Evolutionary conservation across 306 rosid species (phyloP).

Genomic region (Bauhinia variegata): DNA sequence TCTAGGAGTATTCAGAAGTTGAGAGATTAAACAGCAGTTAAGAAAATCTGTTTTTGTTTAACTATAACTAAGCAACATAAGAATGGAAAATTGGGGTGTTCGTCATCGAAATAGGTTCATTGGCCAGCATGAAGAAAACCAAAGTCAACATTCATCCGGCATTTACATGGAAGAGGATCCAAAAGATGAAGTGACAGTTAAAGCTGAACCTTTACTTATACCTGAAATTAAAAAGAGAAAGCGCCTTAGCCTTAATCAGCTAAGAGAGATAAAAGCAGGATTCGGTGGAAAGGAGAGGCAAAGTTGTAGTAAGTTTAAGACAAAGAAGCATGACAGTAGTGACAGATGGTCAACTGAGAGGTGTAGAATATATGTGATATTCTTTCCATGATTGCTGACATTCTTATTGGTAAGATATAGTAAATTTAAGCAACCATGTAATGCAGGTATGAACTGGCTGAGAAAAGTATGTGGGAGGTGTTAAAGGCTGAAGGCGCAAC

Average conservation of each 20-base stretch:
- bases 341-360: constrained; percentile 76
- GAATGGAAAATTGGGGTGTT: constrained; percentile 57
- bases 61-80: constrained; percentile 17
- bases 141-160: constrained; percentile 40
- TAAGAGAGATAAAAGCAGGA: constrained; percentile 5
- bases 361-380: constrained; percentile 38
- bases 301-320: constrained; percentile 35
- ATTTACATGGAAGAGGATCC: constrained; percentile 43
- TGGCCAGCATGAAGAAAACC: constrained; percentile 35
- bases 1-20: constrained; percentile 28
- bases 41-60: constrained; percentile 14
- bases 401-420: not conserved
- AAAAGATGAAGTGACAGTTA: constrained; percentile 40
- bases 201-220: constrained; percentile 42
- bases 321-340: constrained; percentile 43
- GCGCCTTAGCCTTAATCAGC: constrained; percentile 10
- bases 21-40: constrained; percentile 18
- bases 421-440: constrained; percentile 13
- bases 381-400: not conserved
- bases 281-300: constrained; percentile 30
- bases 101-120: constrained; percentile 33
- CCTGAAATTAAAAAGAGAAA: constrained; percentile 46
- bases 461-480: constrained; percentile 66
- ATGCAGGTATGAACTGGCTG: constrained; percentile 71
- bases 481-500: constrained; percentile 74